phyloP scores from a whole-genome alignment of 2,329 filamentous ascomycete species.

The Pseudogymnoascus sp. region DNA sequence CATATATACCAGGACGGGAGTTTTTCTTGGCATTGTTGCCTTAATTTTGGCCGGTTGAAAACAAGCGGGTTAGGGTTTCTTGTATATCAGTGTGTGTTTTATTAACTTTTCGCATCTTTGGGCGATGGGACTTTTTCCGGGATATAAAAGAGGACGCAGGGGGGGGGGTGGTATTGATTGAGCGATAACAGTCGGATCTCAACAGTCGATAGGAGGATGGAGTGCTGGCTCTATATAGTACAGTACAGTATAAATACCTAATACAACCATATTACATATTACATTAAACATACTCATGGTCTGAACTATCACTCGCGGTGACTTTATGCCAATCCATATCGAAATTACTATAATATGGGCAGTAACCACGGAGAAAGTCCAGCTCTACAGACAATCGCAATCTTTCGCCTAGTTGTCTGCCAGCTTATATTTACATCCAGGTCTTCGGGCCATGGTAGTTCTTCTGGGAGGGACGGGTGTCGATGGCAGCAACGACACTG shows the following conservation, averaged over 20 bases:
- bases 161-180: neutral
- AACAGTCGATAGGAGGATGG: neutral
- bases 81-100: conserved; percentile 6
- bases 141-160: neutral
- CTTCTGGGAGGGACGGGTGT: no score
- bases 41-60: neutral
- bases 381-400: no score
- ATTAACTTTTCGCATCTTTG: neutral
- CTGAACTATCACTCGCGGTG: no score
- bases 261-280: conserved; percentile 3
- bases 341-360: neutral
- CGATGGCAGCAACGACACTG: no score
- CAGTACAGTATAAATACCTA: neutral
- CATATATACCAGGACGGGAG: conserved; percentile 3
- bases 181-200: neutral
- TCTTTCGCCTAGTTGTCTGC: no score
- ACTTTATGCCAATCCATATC: neutral
- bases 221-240: conserved; percentile 2
- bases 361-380: no score
- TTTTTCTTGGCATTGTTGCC: conserved; percentile 7
- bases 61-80: neutral
- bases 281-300: neutral
- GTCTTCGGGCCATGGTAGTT: no score
- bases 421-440: no score
- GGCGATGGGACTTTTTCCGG: neutral